Evolutionary conservation across 495 filamentous ascomycete species (phyloP), one percentile per base, ranked within the genome.

Genomic region (Aspergillus steynii): DNA sequence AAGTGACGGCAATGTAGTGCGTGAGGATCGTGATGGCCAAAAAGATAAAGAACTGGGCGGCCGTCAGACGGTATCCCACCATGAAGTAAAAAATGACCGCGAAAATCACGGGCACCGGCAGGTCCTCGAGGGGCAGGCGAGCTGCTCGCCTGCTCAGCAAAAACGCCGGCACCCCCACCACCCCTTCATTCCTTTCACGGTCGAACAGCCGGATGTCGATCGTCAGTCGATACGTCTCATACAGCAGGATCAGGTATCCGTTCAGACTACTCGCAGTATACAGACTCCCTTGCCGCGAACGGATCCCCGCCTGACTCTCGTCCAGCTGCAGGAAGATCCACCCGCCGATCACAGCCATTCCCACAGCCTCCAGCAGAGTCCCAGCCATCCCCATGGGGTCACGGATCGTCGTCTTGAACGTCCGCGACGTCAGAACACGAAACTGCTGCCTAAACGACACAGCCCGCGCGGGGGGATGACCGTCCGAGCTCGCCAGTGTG

Each of bases 201-300:
- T 92, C 89, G 68, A 91, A 92, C 1, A 89, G 73, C 50, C 83
- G 82, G 55, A 92, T 89, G 64, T 91, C 89, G 42, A 86, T 76
- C 0, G 85, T 87, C 25, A 92, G 65, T 4, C 89, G 82, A 63
- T 88, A 92, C 5, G 82, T 87, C 71, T 92, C 89, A 50, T 87
- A 91, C 8, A 90, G 74, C 14, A 91, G 74, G 34, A 91, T 86
- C 27, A 91, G 80, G 68, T 92, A 92, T 2, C 87, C 86, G 66
- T 91, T 89, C 15, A 92, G 73, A 26, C 82, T 84, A 25, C 85
- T 74, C 0, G 86, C 83, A 15, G 82, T 88, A 55, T 91, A 92
- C 2, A 92, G 66, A 15, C 86, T 86, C 49, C 86, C 89, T 72
- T 91, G 69, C 50, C 89, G 79, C 42, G 85, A 88, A 6, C 74